Evolutionary conservation across 1,284 basidiomycete genomes (phyloP).

Genomic region (Boletus sp.): DNA sequence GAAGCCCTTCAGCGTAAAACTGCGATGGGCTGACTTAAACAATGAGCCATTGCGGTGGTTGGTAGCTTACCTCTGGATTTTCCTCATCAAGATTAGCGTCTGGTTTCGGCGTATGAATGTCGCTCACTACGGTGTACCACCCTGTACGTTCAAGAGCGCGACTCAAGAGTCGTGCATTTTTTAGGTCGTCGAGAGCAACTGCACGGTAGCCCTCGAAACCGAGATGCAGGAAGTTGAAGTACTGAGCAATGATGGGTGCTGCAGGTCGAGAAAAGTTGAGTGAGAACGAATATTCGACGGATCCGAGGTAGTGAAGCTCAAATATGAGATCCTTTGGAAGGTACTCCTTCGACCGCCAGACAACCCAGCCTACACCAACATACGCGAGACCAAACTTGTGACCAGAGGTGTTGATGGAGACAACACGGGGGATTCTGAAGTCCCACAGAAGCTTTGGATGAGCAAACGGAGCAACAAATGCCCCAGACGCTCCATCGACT

Average conservation of each 20-base stretch:
- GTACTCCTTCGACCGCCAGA: conserved; percentile 75
- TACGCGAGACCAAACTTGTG: conserved; percentile 89
- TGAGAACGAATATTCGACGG: conserved; percentile 73
- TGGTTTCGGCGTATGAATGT: conserved; percentile 53
- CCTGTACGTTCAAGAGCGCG: conserved; percentile 81
- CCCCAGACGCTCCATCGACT: conserved; percentile 81
- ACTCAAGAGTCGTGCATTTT: conserved; percentile 82
- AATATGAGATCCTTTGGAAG: conserved; percentile 90
- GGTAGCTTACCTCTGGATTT: conserved; percentile 49
- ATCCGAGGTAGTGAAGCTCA: conserved; percentile 81
- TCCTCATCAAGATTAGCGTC: conserved; percentile 40
- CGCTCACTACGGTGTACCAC: conserved; percentile 72
- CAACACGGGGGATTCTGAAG: conserved; percentile 83
- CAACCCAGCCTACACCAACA: conserved; percentile 86
- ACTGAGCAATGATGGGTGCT: conserved; percentile 86
- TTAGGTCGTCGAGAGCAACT: conserved; percentile 72
- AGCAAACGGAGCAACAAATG: conserved; percentile 82
- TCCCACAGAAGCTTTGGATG: conserved; percentile 81
- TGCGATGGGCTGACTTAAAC: conserved; percentile 27
- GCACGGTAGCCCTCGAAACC: conserved; percentile 80
- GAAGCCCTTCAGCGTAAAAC: conserved; percentile 75
- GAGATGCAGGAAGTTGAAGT: conserved; percentile 87
- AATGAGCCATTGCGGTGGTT: conserved; percentile 3
- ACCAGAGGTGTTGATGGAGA: conserved; percentile 84
- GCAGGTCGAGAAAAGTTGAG: conserved; percentile 94